Evolutionary conservation across 805 yeast genomes (phyloP).

Genomic region (Starmerella etchellsii): DNA sequence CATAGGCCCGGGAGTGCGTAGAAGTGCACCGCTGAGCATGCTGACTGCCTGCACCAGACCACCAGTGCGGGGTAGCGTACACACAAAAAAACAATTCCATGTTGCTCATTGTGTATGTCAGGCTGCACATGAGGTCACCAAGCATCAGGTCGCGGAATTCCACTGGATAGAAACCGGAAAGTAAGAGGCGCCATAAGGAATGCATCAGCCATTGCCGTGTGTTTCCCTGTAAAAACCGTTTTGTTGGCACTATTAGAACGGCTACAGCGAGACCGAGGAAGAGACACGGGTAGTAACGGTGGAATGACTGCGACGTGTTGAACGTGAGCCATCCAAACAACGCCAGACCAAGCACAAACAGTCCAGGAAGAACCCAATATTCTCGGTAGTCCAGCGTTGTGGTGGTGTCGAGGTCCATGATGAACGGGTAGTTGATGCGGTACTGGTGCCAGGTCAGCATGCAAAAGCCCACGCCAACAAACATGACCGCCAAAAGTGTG

Average conservation of each 20-base stretch:
- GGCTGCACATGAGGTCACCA: constrained; percentile 81
- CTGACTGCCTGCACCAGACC: constrained; percentile 24
- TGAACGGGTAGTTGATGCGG: constrained; percentile 80
- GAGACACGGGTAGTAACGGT: constrained; percentile 69
- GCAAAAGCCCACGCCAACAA: constrained; percentile 52
- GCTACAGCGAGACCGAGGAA: constrained; percentile 43
- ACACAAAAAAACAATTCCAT: constrained; percentile 75
- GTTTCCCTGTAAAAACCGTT: constrained; percentile 24
- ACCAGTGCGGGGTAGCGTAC: constrained; percentile 56
- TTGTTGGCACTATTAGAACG: constrained; percentile 47
- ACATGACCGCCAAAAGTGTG: constrained; percentile 47
- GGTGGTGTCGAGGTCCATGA: constrained; percentile 72
- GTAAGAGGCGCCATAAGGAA: constrained; percentile 55
- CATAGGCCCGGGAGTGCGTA: constrained; percentile 59
- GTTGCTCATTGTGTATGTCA: constrained; percentile 80
- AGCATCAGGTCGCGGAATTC: constrained; percentile 88
- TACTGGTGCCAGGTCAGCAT: constrained; percentile 58
- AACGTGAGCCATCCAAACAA: constrained; percentile 68
- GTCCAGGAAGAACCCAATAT: constrained; percentile 50
- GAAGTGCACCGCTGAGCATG: constrained; percentile 52
- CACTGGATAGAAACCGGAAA: constrained; percentile 85
- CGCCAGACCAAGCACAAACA: constrained; percentile 43
- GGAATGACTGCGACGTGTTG: constrained; percentile 42
- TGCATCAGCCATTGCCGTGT: constrained; percentile 68
- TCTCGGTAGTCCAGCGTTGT: constrained; percentile 54